Conservation (phyloP, 1,284 basidiomycete genomes). For the Ganoderma sinense region DNA sequence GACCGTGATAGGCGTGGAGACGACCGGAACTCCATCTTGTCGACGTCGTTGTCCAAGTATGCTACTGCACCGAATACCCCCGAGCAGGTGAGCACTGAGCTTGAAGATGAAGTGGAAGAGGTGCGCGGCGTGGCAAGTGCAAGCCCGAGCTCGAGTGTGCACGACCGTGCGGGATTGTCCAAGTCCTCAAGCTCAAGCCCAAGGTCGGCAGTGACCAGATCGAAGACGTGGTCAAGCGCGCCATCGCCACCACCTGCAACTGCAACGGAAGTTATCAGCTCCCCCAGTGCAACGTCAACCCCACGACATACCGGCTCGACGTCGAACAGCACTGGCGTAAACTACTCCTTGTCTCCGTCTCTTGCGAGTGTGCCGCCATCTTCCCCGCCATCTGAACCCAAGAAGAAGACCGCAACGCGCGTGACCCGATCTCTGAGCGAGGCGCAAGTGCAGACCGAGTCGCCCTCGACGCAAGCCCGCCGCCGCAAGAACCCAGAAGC, state of each 20-base stretch:
- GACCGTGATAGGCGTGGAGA: background rate
- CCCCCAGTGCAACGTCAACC: background rate
- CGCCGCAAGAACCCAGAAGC: background rate
- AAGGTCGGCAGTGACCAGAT: background rate
- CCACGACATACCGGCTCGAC: background rate
- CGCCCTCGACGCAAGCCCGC: too few relatives aligned
- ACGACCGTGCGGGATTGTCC: background rate
- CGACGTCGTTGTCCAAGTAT: constrained; percentile 19
- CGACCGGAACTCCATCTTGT: constrained; percentile 5
- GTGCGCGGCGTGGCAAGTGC: too few relatives aligned
- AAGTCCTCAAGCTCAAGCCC: background rate
- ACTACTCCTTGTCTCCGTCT: background rate
- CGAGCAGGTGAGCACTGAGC: background rate
- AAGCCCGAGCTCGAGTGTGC: background rate
- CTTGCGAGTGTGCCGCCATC: background rate
- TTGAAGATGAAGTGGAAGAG: background rate
- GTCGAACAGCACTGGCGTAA: background rate
- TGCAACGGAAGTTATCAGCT: constrained; percentile 2
- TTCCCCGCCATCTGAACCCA: background rate
- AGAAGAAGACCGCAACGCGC: too few relatives aligned
- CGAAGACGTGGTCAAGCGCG: constrained; percentile 5
- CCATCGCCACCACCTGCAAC: background rate
- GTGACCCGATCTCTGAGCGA: too few relatives aligned
- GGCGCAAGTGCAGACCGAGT: too few relatives aligned
- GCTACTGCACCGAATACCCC: constrained; percentile 20